phyloP scores from a whole-genome alignment of 176 grass and related monocot species.

The Cocos nucifera region DNA sequence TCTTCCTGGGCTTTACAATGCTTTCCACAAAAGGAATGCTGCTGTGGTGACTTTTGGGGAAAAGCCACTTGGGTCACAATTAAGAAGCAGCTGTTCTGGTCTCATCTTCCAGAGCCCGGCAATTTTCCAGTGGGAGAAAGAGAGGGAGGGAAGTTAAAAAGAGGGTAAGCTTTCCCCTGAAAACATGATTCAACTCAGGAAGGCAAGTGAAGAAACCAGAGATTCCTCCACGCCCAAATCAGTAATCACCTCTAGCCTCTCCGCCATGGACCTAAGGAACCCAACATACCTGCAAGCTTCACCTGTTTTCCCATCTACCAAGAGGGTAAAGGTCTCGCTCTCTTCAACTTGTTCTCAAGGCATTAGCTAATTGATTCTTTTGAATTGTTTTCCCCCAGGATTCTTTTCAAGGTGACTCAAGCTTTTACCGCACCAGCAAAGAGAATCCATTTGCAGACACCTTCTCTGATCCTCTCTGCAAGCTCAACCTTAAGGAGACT shows the following conservation, averaged over 20 bases:
- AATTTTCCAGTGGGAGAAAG: too few species aligned
- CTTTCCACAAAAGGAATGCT: conserved; percentile 5
- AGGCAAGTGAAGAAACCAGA: conserved; percentile 26
- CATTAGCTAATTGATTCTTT: not conserved
- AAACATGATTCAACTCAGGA: conserved; percentile 25
- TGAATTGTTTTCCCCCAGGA: conserved; percentile 22
- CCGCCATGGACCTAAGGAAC: conserved; percentile 45
- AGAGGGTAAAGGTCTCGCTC: conserved; percentile 12
- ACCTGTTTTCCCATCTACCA: conserved; percentile 2
- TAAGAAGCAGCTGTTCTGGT: too few species aligned
- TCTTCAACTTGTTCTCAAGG: too few species aligned
- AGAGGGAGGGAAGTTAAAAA: too few species aligned
- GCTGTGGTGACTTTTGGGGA: not conserved
- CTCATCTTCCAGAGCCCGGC: too few species aligned
- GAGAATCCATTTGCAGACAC: conserved; percentile 35
- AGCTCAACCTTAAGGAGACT: conserved; percentile 48
- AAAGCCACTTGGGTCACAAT: not conserved
- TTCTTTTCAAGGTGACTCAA: conserved; percentile 22
- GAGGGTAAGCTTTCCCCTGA: too few species aligned
- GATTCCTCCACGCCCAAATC: conserved; percentile 28
- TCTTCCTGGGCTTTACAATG: not conserved
- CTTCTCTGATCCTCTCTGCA: conserved; percentile 50
- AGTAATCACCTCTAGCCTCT: conserved; percentile 14
- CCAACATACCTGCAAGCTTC: conserved; percentile 10
- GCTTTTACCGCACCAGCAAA: conserved; percentile 7